Percentiles rank a stretch among this genome's conserved stretches.
phyloP scores from a whole-genome alignment of 345 rosid species.

The Abelmoschus esculentus region DNA sequence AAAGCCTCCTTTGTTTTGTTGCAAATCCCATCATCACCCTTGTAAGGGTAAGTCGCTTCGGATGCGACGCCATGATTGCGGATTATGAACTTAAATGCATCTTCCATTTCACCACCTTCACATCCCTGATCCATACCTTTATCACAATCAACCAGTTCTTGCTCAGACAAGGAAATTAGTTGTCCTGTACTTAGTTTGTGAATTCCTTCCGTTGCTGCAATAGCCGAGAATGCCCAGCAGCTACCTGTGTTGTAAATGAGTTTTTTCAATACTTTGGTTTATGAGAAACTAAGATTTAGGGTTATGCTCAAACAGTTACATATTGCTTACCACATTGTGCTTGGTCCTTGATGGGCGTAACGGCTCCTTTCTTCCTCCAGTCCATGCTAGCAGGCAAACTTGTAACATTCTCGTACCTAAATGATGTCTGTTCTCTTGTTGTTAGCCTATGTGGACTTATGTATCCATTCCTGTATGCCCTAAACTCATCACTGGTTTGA shows the following conservation, averaged over 20 bases:
- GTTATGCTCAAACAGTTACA: not conserved
- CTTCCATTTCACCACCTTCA: constrained; percentile 44
- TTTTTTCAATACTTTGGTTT: not conserved
- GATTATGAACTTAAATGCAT: constrained; percentile 43
- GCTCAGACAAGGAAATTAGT: constrained; percentile 50
- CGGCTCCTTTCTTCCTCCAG: constrained; percentile 76
- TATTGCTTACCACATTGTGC: constrained; percentile 59
- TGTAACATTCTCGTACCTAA: constrained; percentile 5
- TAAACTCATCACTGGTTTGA: constrained; percentile 25
- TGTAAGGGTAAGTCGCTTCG: constrained; percentile 40
- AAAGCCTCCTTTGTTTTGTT: constrained; percentile 9
- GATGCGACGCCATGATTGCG: constrained; percentile 35
- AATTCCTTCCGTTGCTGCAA: constrained; percentile 57
- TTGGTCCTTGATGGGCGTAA: constrained; percentile 60
- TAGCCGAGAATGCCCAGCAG: constrained; percentile 16
- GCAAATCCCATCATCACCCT: constrained; percentile 30
- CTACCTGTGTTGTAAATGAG: not conserved
- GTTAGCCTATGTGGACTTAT: not conserved
- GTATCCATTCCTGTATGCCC: constrained; percentile 12
- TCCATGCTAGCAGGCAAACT: constrained; percentile 34
- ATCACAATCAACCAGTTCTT: constrained; percentile 57
- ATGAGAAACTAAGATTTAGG: not conserved
- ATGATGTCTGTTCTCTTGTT: not conserved
- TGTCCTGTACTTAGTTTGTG: constrained; percentile 32
- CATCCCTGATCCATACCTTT: constrained; percentile 31